phyloP scores from a whole-genome alignment of 176 grass and related monocot species.

The Oryza glaberrima region DNA sequence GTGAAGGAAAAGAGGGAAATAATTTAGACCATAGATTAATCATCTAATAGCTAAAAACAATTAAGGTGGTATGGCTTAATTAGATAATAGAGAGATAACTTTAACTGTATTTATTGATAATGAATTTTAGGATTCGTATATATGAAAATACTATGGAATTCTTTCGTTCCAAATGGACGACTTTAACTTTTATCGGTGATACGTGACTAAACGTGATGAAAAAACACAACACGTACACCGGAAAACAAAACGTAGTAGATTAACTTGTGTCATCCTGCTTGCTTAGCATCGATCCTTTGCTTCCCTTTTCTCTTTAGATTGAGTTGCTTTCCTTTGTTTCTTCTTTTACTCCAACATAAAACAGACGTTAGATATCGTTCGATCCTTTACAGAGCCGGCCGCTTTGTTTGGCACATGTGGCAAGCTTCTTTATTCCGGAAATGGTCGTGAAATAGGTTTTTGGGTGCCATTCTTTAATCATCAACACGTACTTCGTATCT shows the following conservation, averaged over 20 bases:
- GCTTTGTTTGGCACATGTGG: conserved; percentile 9
- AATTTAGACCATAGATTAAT: too few species aligned
- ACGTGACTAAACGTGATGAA: not conserved
- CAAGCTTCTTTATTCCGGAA: conserved; percentile 4
- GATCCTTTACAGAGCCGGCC: not conserved
- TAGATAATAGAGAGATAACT: too few species aligned
- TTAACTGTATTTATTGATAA: too few species aligned
- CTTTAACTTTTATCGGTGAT: not conserved
- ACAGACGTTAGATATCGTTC: not conserved
- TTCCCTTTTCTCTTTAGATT: not conserved
- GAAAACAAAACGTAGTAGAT: conserved; percentile 11
- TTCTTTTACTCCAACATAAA: conserved; percentile 13
- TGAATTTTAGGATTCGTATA: too few species aligned
- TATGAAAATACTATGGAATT: too few species aligned
- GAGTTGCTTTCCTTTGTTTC: not conserved
- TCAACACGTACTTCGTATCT: not conserved
- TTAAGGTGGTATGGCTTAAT: too few species aligned
- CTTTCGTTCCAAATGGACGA: too few species aligned
- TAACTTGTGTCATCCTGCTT: not conserved
- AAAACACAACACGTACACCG: not conserved
- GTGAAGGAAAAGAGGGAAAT: too few species aligned
- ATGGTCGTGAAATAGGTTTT: not conserved
- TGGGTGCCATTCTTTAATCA: not conserved
- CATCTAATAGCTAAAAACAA: too few species aligned
- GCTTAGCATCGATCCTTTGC: conserved; percentile 30